Percentiles rank a stretch among this genome's conserved stretches.
Evolutionary conservation across 2,329 filamentous ascomycete species (phyloP).

Genomic region (Helminthosporium solani): DNA sequence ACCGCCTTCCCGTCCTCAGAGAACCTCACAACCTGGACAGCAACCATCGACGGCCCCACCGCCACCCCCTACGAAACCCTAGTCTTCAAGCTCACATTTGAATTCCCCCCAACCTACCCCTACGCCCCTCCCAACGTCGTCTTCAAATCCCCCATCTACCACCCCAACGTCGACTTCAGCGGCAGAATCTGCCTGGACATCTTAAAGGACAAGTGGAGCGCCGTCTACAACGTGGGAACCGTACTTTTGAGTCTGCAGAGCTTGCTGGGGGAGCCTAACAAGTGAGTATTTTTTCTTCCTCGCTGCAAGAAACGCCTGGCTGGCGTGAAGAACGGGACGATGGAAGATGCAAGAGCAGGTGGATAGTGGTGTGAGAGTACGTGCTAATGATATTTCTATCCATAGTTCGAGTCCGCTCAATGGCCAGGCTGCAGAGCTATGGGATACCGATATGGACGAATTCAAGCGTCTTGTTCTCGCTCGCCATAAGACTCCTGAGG

Average conservation of each 20-base stretch:
- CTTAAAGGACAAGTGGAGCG: constrained; percentile 98
- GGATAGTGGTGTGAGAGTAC: too few relatives aligned
- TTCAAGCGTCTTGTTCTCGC: constrained; percentile 77
- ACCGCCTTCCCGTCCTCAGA: constrained; percentile 93
- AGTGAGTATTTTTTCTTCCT: constrained; percentile 60
- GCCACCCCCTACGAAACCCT: constrained; percentile 89
- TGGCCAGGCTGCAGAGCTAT: constrained; percentile 91
- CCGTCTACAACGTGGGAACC: constrained; percentile 93
- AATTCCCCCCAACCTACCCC: constrained; percentile 90
- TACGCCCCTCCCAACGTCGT: constrained; percentile 87
- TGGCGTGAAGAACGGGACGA: neutral
- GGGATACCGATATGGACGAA: constrained; percentile 83
- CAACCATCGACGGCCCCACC: constrained; percentile 86
- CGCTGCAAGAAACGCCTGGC: neutral
- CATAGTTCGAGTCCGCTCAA: constrained; percentile 86
- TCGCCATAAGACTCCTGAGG: constrained; percentile 56
- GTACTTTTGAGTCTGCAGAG: constrained; percentile 93
- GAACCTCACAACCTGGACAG: constrained; percentile 83
- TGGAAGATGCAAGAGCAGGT: neutral
- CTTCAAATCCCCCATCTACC: constrained; percentile 98
- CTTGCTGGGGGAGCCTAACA: constrained; percentile 94
- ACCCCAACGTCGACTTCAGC: constrained; percentile 97
- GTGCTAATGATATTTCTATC: neutral
- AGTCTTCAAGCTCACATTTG: constrained; percentile 87
- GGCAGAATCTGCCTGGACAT: constrained; percentile 97